A percentile compares a stretch with the other conserved stretches of the same genome.
Evolutionary conservation across 345 rosid genomes (phyloP).

Genomic region (Pseudoturritis turrita): DNA sequence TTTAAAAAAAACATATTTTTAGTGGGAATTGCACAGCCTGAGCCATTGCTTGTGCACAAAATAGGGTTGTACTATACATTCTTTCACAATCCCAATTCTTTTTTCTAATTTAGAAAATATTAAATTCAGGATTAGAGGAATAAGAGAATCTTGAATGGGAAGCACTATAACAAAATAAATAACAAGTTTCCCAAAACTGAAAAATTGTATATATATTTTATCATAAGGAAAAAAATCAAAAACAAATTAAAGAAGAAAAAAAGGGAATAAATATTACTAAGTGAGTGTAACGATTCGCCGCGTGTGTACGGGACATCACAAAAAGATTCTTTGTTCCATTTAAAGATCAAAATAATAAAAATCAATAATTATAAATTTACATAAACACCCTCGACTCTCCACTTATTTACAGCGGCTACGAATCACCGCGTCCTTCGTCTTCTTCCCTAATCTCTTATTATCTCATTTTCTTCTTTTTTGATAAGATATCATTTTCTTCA

Average conservation of each 20-base stretch:
- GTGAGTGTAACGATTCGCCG: conserved; percentile 45
- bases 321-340: conserved; percentile 36
- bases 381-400: conserved; percentile 23
- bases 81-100: not conserved
- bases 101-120: not conserved
- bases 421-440: conserved; percentile 36
- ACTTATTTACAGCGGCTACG: conserved; percentile 29
- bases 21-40: not conserved
- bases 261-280: conserved; percentile 6
- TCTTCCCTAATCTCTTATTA: conserved; percentile 37
- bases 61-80: not conserved
- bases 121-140: not conserved
- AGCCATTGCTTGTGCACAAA: conserved; percentile 6
- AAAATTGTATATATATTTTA: conserved; percentile 3
- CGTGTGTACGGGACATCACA: conserved; percentile 35
- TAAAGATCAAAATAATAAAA: conserved; percentile 4
- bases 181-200: conserved; percentile 20
- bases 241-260: not conserved
- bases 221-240: conserved; percentile 2
- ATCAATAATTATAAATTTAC: not conserved
- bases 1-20: not conserved
- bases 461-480: not conserved
- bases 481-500: not conserved
- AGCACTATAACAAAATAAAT: not conserved
- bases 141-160: conserved; percentile 19